Conservation (phyloP, 2,329 filamentous ascomycete genomes). For the Neonectria neomacrospora region DNA sequence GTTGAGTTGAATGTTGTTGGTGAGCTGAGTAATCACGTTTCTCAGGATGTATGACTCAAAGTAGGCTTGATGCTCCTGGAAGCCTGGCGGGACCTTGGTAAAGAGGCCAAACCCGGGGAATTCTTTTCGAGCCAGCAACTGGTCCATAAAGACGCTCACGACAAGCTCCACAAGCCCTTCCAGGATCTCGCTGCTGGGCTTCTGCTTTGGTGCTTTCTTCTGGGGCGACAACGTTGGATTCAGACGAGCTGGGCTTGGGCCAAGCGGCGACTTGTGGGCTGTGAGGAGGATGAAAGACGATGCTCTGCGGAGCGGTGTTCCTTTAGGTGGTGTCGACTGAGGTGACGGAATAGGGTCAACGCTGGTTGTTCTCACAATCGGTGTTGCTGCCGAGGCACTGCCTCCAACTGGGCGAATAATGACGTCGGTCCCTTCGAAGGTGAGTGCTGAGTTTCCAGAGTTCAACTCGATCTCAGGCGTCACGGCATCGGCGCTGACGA, state of each 20-base stretch:
- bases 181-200: slow-evolving; percentile 75
- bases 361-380: slow-evolving; percentile 79
- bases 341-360: slow-evolving; percentile 61
- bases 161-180: slow-evolving; percentile 83
- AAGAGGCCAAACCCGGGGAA: slow-evolving; percentile 89
- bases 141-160: slow-evolving; percentile 83
- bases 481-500: slow-evolving; percentile 87
- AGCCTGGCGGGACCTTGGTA: slow-evolving; percentile 88
- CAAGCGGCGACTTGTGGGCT: slow-evolving; percentile 69
- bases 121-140: slow-evolving; percentile 86
- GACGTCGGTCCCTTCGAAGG: slow-evolving; percentile 87
- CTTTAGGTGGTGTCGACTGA: slow-evolving; percentile 59
- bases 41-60: slow-evolving; percentile 92
- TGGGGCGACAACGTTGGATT: slow-evolving; percentile 53
- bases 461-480: slow-evolving; percentile 88
- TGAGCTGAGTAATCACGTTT: slow-evolving; percentile 77
- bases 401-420: slow-evolving; percentile 77
- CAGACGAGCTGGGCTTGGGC: slow-evolving; percentile 70
- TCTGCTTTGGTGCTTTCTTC: slow-evolving; percentile 61
- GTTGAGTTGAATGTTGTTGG: slow-evolving; percentile 75
- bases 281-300: slow-evolving; percentile 94
- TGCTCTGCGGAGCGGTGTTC: slow-evolving; percentile 77
- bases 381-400: slow-evolving; percentile 67
- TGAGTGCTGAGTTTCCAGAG: slow-evolving; percentile 81
- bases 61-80: slow-evolving; percentile 93